Evolutionary conservation across 2,329 filamentous ascomycete species (phyloP).

Genomic region (Xylariaceae sp.): DNA sequence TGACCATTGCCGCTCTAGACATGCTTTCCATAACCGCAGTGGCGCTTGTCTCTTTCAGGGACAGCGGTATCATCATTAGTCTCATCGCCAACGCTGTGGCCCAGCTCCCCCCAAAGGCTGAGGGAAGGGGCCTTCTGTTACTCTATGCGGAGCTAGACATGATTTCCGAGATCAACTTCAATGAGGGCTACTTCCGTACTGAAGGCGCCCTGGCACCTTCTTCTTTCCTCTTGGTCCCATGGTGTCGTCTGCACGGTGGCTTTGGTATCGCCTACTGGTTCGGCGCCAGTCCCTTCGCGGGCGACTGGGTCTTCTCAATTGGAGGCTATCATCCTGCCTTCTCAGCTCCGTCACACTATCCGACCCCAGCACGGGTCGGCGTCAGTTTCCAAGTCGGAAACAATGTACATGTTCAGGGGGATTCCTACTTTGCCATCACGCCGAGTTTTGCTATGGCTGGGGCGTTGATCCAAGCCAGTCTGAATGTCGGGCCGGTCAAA

Average conservation of each 20-base stretch:
- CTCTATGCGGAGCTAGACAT: conserved; percentile 1
- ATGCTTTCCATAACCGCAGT: no score
- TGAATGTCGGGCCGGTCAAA: neutral
- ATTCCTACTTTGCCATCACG: conserved; percentile 5
- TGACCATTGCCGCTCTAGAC: no score
- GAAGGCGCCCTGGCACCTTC: neutral
- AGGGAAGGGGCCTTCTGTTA: no score
- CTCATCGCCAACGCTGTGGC: no score
- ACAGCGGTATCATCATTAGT: no score
- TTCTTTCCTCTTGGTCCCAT: neutral
- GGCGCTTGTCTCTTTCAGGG: no score
- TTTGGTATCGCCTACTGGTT: conserved; percentile 13
- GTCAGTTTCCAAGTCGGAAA: neutral
- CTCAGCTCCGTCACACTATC: neutral
- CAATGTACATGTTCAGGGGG: neutral
- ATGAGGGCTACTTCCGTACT: neutral
- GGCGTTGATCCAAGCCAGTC: neutral
- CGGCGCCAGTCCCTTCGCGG: neutral
- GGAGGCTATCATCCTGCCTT: conserved; percentile 4
- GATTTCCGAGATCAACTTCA: neutral
- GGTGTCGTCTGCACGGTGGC: neutral
- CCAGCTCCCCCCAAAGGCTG: no score
- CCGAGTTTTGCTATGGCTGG: conserved; percentile 4
- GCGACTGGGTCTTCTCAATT: conserved; percentile 3
- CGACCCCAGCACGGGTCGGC: neutral